Base-by-base conservation (phyloP, 2,329 filamentous ascomycete genomes). In the Stemphylium beticola region DNA sequence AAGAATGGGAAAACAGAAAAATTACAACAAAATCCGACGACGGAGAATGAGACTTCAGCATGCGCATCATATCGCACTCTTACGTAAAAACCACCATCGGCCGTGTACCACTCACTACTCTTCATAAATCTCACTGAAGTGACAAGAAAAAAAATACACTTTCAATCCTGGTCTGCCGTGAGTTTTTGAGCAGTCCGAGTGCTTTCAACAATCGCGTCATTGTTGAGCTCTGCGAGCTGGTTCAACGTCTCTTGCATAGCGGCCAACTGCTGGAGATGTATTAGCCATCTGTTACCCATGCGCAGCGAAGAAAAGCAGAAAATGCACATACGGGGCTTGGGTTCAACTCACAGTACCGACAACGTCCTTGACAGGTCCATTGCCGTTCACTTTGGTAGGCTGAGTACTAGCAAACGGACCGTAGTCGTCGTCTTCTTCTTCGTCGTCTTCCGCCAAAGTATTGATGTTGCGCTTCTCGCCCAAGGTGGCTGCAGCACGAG, bases 171-270 rank as follows among this genome's bases (percentile, higher is more conserved):
- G 33, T 72, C 65, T 29, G 69, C 61, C 3, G 58, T 67, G 8
- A 75, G 67, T 41, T 58, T 65, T 36, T 67, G 60, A 2, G 71
- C 72, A 0, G 72, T 72, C 29, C 67, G 55, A 14, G 71, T 69
- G 54, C 69, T 73, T 48, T 75, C 73, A 2, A 57, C 59, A 44
- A 75, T 70, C 1, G 64, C 66, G 7, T 73, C 72, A 22, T 74
- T 67, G 43, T 75, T 75, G 5, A 75, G 60, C 20, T 74, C 71
- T 24, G 55, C 65, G 6, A 75, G 68, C 51, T 75, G 73, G 6
- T 62, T 66, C 3, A 75, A 50, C 4, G 73, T 71, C 55, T 71
- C 67, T 54, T 74, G 69, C 73, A 75, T 75, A 40, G 69, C 70
- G 49, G 73, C 73, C 58, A 75, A 69, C 73, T 75, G 73, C 71